These are phyloP conservation scores for Tanacetum coccineum DNA, from an alignment of 129 eudicot species.

Conservation along the genomic window DNA sequence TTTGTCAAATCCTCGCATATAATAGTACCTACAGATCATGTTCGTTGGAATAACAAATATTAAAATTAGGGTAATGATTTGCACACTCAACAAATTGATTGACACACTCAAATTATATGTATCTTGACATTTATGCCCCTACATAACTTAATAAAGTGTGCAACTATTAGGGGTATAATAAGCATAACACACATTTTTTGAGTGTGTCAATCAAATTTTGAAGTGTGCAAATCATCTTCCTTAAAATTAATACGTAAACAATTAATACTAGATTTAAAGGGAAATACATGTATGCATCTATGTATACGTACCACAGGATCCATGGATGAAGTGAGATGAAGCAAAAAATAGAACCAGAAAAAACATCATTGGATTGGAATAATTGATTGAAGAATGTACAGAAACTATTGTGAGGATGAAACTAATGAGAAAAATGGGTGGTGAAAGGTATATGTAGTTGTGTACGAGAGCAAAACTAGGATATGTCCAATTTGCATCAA, in stretches of 20 bases:
- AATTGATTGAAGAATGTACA: slow-evolving; percentile 13
- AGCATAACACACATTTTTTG: too few species aligned
- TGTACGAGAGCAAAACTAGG: slow-evolving; percentile 29
- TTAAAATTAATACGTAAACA: background rate
- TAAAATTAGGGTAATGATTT: too few species aligned
- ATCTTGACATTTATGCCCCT: too few species aligned
- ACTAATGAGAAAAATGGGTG: slow-evolving; percentile 30
- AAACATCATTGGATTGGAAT: slow-evolving; percentile 33
- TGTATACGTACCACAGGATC: slow-evolving; percentile 34
- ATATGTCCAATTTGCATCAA: slow-evolving; percentile 17
- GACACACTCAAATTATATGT: too few species aligned
- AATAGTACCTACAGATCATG: slow-evolving; percentile 32
- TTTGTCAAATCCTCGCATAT: slow-evolving; percentile 50
- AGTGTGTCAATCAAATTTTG: too few species aligned
- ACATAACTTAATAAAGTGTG: too few species aligned
- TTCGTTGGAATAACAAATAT: background rate
- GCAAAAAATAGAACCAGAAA: slow-evolving; percentile 41
- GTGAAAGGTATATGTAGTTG: slow-evolving; percentile 22
- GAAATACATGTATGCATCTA: background rate
- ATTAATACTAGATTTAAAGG: background rate
- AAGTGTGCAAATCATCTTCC: too few species aligned
- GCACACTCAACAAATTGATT: too few species aligned
- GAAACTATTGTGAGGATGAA: slow-evolving; percentile 23
- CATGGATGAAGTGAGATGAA: slow-evolving; percentile 40
- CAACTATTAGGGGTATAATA: too few species aligned